These are phyloP conservation scores for Ophiognomonia clavigignenti-juglandacearum DNA, from an alignment of 2,329 filamentous ascomycete genomes.

Conservation along the genomic window DNA sequence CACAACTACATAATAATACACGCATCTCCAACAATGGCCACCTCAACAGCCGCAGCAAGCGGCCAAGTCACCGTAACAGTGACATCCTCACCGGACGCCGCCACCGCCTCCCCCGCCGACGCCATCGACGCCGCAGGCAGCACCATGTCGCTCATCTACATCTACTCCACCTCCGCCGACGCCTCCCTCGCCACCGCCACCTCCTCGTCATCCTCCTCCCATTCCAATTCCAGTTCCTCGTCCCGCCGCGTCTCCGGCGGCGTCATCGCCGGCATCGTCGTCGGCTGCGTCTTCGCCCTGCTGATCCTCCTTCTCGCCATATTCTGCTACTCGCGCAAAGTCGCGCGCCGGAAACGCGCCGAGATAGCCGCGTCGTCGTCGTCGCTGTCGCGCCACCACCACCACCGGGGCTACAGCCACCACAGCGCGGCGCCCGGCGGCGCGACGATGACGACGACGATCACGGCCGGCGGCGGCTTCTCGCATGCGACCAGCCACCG, in stretches of 20 bases:
- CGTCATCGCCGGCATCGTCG: constrained; percentile 23
- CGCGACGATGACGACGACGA: no score
- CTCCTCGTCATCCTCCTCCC: constrained; percentile 3
- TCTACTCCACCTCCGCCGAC: constrained; percentile 8
- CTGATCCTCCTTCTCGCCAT: constrained; percentile 16
- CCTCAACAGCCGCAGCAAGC: neutral
- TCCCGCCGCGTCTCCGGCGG: constrained; percentile 17
- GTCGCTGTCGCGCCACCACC: neutral
- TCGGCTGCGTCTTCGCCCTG: constrained; percentile 16
- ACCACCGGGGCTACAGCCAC: constrained; percentile 11
- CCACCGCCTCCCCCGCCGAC: neutral
- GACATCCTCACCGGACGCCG: neutral
- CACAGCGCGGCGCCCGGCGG: no score
- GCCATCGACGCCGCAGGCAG: constrained; percentile 9
- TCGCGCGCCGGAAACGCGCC: constrained; percentile 10
- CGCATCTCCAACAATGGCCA: neutral
- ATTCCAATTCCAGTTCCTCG: neutral
- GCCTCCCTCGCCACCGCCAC: neutral
- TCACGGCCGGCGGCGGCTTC: no score
- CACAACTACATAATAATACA: neutral
- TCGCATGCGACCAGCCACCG: no score
- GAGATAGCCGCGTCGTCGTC: constrained; percentile 2
- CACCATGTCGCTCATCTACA: constrained; percentile 10
- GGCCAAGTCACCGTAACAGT: constrained; percentile 13
- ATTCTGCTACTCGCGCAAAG: constrained; percentile 11